A percentile compares a stretch with the other conserved stretches of the same genome.
These are phyloP conservation scores for Rosa hybrid DNA, from an alignment of 331 rosid species.

Conservation along the genomic window DNA sequence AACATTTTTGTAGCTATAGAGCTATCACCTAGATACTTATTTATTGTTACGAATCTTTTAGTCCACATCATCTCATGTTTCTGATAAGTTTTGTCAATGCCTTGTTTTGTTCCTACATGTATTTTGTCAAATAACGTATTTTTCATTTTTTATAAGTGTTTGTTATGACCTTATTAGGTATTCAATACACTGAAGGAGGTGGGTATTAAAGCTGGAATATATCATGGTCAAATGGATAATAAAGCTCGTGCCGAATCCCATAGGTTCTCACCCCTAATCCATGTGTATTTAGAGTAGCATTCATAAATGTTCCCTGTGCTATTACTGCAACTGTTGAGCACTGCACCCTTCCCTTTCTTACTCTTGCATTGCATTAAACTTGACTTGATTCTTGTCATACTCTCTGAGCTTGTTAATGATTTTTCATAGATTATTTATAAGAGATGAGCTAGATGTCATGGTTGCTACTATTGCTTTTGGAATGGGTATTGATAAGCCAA, in stretches of 20 bases:
- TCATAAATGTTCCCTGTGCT: conserved; percentile 14
- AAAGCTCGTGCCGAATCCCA: conserved; percentile 82
- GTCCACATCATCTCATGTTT: conserved; percentile 9
- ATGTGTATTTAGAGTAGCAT: conserved; percentile 26
- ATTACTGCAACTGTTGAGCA: conserved; percentile 24
- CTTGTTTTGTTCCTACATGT: background rate
- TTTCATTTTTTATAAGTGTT: background rate
- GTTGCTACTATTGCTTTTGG: conserved; percentile 97
- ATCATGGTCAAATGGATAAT: conserved; percentile 79
- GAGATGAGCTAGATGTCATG: conserved; percentile 82
- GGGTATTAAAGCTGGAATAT: conserved; percentile 68
- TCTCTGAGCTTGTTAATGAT: conserved; percentile 21
- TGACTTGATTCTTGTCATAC: conserved; percentile 20
- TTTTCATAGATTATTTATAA: conserved; percentile 66
- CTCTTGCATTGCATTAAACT: background rate
- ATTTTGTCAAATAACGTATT: conserved; percentile 15
- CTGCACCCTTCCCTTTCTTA: conserved; percentile 14
- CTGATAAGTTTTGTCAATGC: conserved; percentile 10
- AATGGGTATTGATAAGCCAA: conserved; percentile 97
- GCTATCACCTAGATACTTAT: background rate
- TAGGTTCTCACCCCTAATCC: conserved; percentile 49
- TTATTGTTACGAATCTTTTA: background rate
- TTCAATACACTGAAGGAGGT: conserved; percentile 58
- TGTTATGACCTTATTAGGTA: conserved; percentile 45
- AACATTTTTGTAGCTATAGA: background rate